A percentile compares a stretch with the other conserved stretches of the same genome.
Evolutionary conservation across 176 grass and related monocot species (phyloP).

Genomic region (Triticum turgidum): DNA sequence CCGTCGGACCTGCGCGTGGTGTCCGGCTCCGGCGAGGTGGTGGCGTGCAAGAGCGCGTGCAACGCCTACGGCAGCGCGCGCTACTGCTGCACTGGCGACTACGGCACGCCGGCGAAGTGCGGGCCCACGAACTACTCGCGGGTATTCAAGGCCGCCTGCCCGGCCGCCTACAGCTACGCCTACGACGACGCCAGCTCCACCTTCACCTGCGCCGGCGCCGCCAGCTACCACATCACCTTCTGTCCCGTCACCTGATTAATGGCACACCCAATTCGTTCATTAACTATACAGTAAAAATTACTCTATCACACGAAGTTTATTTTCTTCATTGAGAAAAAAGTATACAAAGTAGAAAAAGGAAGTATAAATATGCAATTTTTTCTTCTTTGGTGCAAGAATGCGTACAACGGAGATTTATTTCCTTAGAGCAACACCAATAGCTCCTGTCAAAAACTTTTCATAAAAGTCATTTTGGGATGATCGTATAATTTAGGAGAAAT

Average conservation of each 20-base stretch:
- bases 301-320: too few relatives aligned
- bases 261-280: too few relatives aligned
- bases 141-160: slow-evolving; percentile 91
- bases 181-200: slow-evolving; percentile 84
- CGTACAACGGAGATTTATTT: too few relatives aligned
- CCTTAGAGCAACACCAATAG: too few relatives aligned
- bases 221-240: slow-evolving; percentile 67
- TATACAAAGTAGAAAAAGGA: too few relatives aligned
- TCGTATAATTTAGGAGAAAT: too few relatives aligned
- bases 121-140: slow-evolving; percentile 62
- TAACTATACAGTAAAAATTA: too few relatives aligned
- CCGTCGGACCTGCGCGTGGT: slow-evolving; percentile 53
- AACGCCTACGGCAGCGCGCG: slow-evolving; percentile 64
- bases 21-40: slow-evolving; percentile 20
- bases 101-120: slow-evolving; percentile 64
- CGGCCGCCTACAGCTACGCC: slow-evolving; percentile 80
- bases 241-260: slow-evolving; percentile 49
- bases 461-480: too few relatives aligned
- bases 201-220: slow-evolving; percentile 64
- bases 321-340: too few relatives aligned
- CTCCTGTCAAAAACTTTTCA: too few relatives aligned
- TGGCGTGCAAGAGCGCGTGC: slow-evolving; percentile 81
- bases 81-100: slow-evolving; percentile 83
- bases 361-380: too few relatives aligned
- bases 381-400: too few relatives aligned